Evolutionary conservation across 1,284 basidiomycete genomes (phyloP).

Genomic region (Trametes sp.): DNA sequence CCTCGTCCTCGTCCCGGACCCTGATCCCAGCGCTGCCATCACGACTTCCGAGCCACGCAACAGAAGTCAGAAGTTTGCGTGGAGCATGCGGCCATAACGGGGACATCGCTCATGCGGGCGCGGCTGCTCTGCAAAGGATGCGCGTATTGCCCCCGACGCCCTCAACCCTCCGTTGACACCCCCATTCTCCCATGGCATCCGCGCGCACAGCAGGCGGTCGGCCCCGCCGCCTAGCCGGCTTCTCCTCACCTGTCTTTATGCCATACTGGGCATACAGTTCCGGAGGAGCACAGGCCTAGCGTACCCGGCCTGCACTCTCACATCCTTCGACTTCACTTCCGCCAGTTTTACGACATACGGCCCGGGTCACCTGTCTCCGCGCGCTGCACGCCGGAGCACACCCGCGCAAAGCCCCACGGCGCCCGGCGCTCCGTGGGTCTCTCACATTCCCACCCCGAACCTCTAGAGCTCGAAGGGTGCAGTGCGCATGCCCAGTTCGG

Average conservation of each 20-base stretch:
- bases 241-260: not conserved
- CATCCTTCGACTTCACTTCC: conserved; percentile 3
- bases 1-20: too few species aligned
- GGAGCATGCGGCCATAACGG: not conserved
- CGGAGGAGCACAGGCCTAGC: not conserved
- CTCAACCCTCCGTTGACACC: not conserved
- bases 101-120: not conserved
- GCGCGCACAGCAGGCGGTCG: not conserved
- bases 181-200: not conserved
- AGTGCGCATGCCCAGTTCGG: not conserved
- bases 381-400: not conserved
- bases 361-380: conserved; percentile 1
- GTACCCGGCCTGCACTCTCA: not conserved
- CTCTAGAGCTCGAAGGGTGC: too few species aligned
- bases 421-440: not conserved
- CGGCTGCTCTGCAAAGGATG: not conserved
- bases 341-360: conserved; percentile 5
- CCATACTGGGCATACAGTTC: not conserved
- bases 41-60: too few species aligned
- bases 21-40: too few species aligned
- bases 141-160: not conserved
- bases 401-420: not conserved
- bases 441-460: not conserved
- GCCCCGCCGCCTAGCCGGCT: not conserved
- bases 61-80: too few species aligned